phyloP scores from a whole-genome alignment of 495 filamentous ascomycete species.

The Tuber microsphaerosporum region DNA sequence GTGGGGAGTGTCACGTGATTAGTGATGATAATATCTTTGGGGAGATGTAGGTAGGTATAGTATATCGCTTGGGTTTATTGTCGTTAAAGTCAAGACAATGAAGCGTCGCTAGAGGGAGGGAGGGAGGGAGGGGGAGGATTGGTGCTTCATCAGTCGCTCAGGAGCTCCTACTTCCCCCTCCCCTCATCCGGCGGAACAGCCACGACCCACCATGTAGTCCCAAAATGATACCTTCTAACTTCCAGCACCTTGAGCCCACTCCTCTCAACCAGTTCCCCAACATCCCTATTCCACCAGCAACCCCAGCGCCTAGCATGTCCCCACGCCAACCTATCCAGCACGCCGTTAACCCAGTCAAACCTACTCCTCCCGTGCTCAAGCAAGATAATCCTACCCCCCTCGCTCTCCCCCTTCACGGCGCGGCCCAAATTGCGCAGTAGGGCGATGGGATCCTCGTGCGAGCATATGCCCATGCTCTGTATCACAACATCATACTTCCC shows the following conservation, averaged over 20 bases:
- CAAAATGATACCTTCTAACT: slow-evolving; percentile 61
- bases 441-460: slow-evolving; percentile 63
- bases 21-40: neutral
- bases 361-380: slow-evolving; percentile 84
- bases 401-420: slow-evolving; percentile 45
- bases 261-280: slow-evolving; percentile 67
- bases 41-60: neutral
- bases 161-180: neutral
- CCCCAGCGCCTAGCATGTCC: slow-evolving; percentile 77
- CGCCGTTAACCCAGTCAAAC: slow-evolving; percentile 62
- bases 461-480: slow-evolving; percentile 91
- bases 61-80: neutral
- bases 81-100: neutral
- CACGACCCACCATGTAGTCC: slow-evolving; percentile 67
- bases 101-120: neutral
- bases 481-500: slow-evolving; percentile 72
- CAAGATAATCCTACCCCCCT: slow-evolving; percentile 67
- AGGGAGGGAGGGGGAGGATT: too few species aligned
- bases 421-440: slow-evolving; percentile 58
- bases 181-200: slow-evolving; percentile 31
- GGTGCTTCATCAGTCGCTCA: neutral
- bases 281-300: slow-evolving; percentile 88
- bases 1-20: neutral
- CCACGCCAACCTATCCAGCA: slow-evolving; percentile 69
- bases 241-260: slow-evolving; percentile 72